These are phyloP conservation scores for Auricularia cornea DNA, from an alignment of 768 basidiomycete species.

Conservation along the genomic window DNA sequence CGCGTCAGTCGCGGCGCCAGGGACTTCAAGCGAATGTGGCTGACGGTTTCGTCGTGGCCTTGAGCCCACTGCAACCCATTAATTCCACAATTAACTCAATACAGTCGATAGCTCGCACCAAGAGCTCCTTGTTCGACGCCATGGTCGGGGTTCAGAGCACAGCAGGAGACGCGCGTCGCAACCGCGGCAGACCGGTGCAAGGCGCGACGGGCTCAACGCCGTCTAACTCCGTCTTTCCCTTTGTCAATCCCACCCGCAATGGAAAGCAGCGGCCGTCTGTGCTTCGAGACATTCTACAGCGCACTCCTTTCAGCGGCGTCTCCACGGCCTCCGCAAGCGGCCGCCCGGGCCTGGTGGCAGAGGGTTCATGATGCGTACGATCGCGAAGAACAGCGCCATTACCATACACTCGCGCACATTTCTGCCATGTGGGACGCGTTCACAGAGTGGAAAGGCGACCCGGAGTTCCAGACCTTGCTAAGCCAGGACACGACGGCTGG, in stretches of 20 bases:
- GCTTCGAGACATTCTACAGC: too few relatives aligned
- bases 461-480: not conserved
- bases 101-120: not conserved
- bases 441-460: not conserved
- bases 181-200: not conserved
- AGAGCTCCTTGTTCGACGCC: not conserved
- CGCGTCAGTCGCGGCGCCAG: slow-evolving; percentile 2
- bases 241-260: too few relatives aligned
- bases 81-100: not conserved
- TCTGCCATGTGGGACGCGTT: not conserved
- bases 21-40: not conserved
- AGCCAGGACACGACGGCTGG: not conserved
- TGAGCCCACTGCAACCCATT: slow-evolving; percentile 32
- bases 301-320: too few relatives aligned
- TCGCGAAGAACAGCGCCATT: not conserved
- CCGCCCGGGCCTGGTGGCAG: not conserved
- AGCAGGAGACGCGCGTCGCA: not conserved
- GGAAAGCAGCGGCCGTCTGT: too few relatives aligned
- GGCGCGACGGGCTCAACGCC: too few relatives aligned
- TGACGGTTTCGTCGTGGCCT: slow-evolving; percentile 64
- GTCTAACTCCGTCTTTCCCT: too few relatives aligned
- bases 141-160: not conserved
- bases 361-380: not conserved
- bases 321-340: too few relatives aligned
- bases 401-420: not conserved